Evolutionary conservation across 202 grass and related monocot species (phyloP), one percentile per base, ranked within the genome.

Genomic region (Cymbopogon flexuosus): DNA sequence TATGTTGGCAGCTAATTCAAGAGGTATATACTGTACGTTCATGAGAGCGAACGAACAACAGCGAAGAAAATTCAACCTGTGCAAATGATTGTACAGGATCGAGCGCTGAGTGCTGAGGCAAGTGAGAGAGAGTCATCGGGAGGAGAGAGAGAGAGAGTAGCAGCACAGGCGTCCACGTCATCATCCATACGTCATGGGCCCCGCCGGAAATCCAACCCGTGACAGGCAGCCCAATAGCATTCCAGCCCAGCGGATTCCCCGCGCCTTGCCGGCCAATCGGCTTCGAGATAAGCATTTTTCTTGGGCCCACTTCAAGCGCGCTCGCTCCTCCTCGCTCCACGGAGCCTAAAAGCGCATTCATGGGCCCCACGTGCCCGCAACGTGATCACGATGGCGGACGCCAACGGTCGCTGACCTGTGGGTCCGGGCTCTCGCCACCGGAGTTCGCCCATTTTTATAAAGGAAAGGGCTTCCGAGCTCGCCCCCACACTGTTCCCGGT

Each of bases 221-320:
- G 87, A 91, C 88, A 69, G 68, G 39, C 62, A 63, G 29, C 22
- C 96, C 96, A 98, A 98, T 98, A 70, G 90, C 14, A 79, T 87
- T 89, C 67, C 79, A 39, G 21, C 62, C 3, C 62, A 78, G 19
- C 31, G 80, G 96, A 98, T 98, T 73, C 67, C 69, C 41, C 84
- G 67, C 47, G 18, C 60, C 67, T 2, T 3, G 73, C 57, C 13
- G 22, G 19, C 96, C 88, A 98, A 98, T 98, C 36, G 60, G 13
- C 37, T 91, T 91, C 79, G 0, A 87, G 92, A 91, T 93, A 93
- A 81, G 81, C 77, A 62, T 63, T 71, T 29, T 58, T 24, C 6
- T 2, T 41, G 84, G 86, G 0, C 88, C 87, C 76, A 24, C 74
- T 2, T 9, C 5, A 6, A 43, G 47, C 8, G 40, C 2, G 54